These are phyloP conservation scores for Firmiana major DNA, from an alignment of 345 rosid species.

Conservation along the genomic window DNA sequence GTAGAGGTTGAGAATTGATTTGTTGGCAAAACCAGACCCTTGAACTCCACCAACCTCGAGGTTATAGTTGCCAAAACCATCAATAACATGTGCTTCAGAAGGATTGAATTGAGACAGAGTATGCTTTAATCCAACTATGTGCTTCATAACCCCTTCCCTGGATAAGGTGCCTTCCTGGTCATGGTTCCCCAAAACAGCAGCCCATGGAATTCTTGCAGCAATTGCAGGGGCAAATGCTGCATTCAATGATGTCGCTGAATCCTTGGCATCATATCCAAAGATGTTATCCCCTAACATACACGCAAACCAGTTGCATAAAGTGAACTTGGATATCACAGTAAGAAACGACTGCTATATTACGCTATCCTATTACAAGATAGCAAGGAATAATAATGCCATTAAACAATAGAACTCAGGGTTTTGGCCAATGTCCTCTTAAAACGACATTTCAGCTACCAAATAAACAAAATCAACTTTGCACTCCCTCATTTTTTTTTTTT, in stretches of 20 bases:
- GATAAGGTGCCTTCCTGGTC: constrained; percentile 80
- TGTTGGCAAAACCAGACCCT: constrained; percentile 64
- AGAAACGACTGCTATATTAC: not conserved
- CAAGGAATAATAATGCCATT: not conserved
- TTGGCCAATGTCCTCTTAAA: not conserved
- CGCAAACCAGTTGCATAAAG: not conserved
- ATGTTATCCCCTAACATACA: constrained; percentile 69
- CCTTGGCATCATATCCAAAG: constrained; percentile 50
- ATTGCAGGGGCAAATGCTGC: constrained; percentile 80
- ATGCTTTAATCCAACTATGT: constrained; percentile 57
- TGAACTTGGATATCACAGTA: not conserved
- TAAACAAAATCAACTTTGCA: too few relatives aligned
- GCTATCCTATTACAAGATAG: not conserved
- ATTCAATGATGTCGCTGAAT: constrained; percentile 61
- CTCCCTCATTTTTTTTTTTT: not conserved
- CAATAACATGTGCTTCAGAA: constrained; percentile 40
- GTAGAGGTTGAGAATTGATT: constrained; percentile 80
- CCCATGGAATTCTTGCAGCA: constrained; percentile 79
- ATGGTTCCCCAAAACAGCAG: constrained; percentile 82
- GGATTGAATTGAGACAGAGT: constrained; percentile 75
- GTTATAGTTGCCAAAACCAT: constrained; percentile 93
- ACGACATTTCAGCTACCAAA: not conserved
- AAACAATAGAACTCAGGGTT: not conserved
- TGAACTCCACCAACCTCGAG: constrained; percentile 65
- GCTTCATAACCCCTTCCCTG: constrained; percentile 79